Conservation (phyloP, 768 basidiomycete species). For the Calocera cornea region DNA sequence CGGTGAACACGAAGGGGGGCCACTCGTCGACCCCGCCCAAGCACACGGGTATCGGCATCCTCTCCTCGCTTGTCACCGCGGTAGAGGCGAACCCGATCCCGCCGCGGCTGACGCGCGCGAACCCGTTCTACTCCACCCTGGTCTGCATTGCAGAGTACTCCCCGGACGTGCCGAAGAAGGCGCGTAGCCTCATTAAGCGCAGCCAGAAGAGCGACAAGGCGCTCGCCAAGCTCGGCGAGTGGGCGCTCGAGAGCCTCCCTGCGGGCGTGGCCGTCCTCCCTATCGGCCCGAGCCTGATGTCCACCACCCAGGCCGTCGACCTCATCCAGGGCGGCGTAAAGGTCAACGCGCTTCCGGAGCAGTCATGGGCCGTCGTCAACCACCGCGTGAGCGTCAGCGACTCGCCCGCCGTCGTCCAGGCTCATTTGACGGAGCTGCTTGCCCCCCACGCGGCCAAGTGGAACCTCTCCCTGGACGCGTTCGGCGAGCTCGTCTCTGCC, state of each 20-base stretch:
- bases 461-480: conserved; percentile 47
- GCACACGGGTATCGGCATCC: conserved; percentile 71
- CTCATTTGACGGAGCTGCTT: conserved; percentile 33
- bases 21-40: conserved; percentile 74
- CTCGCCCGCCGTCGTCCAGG: conserved; percentile 33
- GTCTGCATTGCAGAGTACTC: conserved; percentile 56
- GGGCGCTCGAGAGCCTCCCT: conserved; percentile 19
- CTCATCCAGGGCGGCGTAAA: conserved; percentile 38
- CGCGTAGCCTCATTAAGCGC: conserved; percentile 36
- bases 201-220: conserved; percentile 39
- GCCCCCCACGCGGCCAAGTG: conserved; percentile 35
- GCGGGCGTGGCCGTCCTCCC: conserved; percentile 21
- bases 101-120: conserved; percentile 30
- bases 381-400: conserved; percentile 39
- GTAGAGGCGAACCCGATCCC: conserved; percentile 50
- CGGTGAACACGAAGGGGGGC: conserved; percentile 58
- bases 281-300: conserved; percentile 34
- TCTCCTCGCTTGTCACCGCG: conserved; percentile 52
- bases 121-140: conserved; percentile 46
- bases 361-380: conserved; percentile 53
- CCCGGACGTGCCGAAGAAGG: conserved; percentile 35
- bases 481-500: conserved; percentile 32
- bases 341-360: conserved; percentile 67
- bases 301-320: conserved; percentile 70
- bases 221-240: conserved; percentile 38